Conservation (phyloP, 129 eudicot genomes). For the Smallanthus sonchifolius region DNA sequence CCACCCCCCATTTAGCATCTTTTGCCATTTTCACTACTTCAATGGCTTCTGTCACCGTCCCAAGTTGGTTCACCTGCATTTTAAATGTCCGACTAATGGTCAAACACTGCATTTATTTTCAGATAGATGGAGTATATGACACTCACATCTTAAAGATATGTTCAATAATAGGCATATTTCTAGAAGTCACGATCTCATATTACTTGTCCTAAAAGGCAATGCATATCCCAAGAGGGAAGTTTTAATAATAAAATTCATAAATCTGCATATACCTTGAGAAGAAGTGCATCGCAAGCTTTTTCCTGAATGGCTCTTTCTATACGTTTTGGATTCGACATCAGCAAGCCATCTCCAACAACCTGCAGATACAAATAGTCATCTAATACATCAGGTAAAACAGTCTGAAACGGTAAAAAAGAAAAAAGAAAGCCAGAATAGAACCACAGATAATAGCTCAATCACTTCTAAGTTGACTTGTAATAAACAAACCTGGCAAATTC, state of each 20-base stretch:
- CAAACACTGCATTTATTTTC: not conserved
- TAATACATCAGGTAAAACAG: not conserved
- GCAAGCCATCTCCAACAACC: conserved; percentile 90
- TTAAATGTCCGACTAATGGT: not conserved
- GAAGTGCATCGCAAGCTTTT: conserved; percentile 80
- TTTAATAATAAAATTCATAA: not conserved
- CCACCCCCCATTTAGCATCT: conserved; percentile 94
- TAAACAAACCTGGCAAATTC: conserved; percentile 76
- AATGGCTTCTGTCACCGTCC: conserved; percentile 89
- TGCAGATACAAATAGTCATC: conserved; percentile 28
- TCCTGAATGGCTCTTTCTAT: conserved; percentile 83
- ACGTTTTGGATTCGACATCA: conserved; percentile 91
- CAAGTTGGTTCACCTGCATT: conserved; percentile 75
- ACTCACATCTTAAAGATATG: not conserved
- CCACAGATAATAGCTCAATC: not conserved
- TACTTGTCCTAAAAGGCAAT: not conserved
- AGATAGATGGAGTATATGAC: not conserved
- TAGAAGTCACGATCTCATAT: not conserved
- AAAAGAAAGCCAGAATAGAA: not conserved
- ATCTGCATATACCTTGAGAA: conserved; percentile 66
- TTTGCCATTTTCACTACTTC: conserved; percentile 94
- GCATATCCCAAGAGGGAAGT: not conserved
- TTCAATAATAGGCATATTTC: not conserved
- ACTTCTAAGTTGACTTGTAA: not conserved
- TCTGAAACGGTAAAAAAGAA: not conserved